Conservation (phyloP, 305 asterid species). For the Petunia hybrid region DNA sequence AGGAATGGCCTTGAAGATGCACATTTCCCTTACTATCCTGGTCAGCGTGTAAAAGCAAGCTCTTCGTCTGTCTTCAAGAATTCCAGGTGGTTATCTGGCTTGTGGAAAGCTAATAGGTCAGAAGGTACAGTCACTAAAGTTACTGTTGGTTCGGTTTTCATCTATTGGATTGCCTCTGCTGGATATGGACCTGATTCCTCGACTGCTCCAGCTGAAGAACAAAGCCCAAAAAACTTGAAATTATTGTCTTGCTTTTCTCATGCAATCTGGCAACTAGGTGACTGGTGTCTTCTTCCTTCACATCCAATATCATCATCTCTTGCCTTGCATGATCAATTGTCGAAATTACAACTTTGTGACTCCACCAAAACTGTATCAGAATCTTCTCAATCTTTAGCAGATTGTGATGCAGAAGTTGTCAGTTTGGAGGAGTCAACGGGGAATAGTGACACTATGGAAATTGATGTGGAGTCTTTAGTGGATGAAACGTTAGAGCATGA, state of each 20-base stretch:
- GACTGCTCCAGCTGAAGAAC: conserved; percentile 87
- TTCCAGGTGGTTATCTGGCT: conserved; percentile 92
- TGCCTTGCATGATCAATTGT: conserved; percentile 52
- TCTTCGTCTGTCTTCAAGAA: conserved; percentile 95
- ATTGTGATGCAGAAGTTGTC: conserved; percentile 68
- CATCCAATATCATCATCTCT: conserved; percentile 43
- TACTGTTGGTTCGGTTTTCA: conserved; percentile 84
- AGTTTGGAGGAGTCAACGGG: conserved; percentile 49
- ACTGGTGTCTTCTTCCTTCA: conserved; percentile 90
- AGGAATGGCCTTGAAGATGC: conserved; percentile 81
- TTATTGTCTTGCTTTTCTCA: conserved; percentile 86
- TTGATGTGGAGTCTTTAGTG: conserved; percentile 43
- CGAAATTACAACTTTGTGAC: conserved; percentile 54
- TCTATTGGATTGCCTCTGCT: conserved; percentile 97
- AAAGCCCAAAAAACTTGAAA: conserved; percentile 81
- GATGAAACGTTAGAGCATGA: conserved; percentile 48
- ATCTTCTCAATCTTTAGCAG: conserved; percentile 65
- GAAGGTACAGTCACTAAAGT: conserved; percentile 96
- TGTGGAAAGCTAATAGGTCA: conserved; percentile 85
- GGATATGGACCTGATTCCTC: conserved; percentile 86
- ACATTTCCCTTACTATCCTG: conserved; percentile 94
- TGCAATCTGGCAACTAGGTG: conserved; percentile 95
- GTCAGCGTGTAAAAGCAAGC: conserved; percentile 89
- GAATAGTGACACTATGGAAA: conserved; percentile 40
- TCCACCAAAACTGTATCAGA: conserved; percentile 64